phyloP scores from a whole-genome alignment of 2,329 filamentous ascomycete genomes.

The Botrytis pseudocinerea region DNA sequence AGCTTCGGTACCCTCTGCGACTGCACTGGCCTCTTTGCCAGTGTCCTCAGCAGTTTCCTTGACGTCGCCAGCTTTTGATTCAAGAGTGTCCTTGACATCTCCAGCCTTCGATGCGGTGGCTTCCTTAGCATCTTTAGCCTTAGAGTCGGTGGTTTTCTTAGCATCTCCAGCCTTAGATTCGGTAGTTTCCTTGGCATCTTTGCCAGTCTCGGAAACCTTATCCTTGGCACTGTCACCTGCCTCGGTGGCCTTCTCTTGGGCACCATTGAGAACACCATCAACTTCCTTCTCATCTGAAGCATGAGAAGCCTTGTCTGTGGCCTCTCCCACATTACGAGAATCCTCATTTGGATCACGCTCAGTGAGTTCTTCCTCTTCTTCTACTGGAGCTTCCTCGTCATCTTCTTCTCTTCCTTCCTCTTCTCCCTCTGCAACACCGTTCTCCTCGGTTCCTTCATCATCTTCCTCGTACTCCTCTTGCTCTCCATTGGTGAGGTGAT shows the following conservation, averaged over 20 bases:
- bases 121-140: neutral
- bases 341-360: constrained; percentile 22
- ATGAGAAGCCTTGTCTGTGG: constrained; percentile 1
- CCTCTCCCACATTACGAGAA: constrained; percentile 13
- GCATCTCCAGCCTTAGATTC: neutral
- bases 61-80: neutral
- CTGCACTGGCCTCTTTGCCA: neutral
- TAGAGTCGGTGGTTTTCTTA: neutral
- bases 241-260: neutral
- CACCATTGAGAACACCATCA: neutral
- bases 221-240: neutral
- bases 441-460: constrained; percentile 15
- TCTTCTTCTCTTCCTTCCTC: constrained; percentile 23
- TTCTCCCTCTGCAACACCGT: constrained; percentile 18
- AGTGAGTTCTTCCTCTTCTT: constrained; percentile 20
- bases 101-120: neutral
- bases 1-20: constrained; percentile 17
- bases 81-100: neutral
- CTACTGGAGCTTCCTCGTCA: constrained; percentile 45
- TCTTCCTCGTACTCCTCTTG: constrained; percentile 23
- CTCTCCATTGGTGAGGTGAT: constrained; percentile 22
- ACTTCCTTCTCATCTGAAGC: constrained; percentile 7
- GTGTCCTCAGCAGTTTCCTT: neutral
- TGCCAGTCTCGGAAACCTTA: neutral
- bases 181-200: neutral